Evolutionary conservation across 345 rosid genomes (phyloP).

Genomic region (Citrus medica): DNA sequence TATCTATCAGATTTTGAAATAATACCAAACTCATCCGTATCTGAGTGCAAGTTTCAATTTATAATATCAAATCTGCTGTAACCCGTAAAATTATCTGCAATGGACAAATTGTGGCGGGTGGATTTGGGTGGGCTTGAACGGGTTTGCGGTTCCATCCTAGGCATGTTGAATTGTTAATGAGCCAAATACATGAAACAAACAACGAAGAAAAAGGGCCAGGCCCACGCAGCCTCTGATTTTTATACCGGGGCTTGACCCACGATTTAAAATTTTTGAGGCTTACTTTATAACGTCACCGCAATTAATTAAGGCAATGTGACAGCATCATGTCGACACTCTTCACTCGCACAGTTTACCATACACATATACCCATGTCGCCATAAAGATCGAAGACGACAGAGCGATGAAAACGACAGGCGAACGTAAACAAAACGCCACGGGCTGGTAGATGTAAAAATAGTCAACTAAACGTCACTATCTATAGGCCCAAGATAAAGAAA

Average conservation of each 20-base stretch:
- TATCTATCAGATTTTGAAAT: rapidly evolving
- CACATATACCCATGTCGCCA: conserved; percentile 24
- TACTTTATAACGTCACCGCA: neutral
- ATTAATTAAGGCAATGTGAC: neutral
- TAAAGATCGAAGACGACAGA: conserved; percentile 4
- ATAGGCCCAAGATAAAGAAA: conserved; percentile 12
- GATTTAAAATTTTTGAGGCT: too few relatives aligned
- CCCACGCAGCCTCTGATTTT: neutral
- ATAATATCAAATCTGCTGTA: too few relatives aligned
- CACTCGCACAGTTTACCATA: neutral
- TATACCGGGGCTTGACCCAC: neutral
- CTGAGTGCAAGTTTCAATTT: rapidly evolving
- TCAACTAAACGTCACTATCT: conserved; percentile 23
- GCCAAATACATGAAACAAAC: neutral
- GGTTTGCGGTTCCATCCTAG: too few relatives aligned
- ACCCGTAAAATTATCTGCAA: too few relatives aligned
- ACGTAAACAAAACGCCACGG: conserved; percentile 28
- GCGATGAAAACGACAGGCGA: conserved; percentile 23
- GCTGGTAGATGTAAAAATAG: conserved; percentile 1
- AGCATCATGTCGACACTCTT: neutral
- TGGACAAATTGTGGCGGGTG: too few relatives aligned
- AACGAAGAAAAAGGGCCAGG: neutral
- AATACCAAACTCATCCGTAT: rapidly evolving
- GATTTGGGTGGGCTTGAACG: too few relatives aligned
- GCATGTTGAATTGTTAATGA: too few relatives aligned